Evolutionary conservation across 2,329 filamentous ascomycete species (phyloP), one percentile per base, ranked within the genome.

Genomic region (Fusarium sp.): DNA sequence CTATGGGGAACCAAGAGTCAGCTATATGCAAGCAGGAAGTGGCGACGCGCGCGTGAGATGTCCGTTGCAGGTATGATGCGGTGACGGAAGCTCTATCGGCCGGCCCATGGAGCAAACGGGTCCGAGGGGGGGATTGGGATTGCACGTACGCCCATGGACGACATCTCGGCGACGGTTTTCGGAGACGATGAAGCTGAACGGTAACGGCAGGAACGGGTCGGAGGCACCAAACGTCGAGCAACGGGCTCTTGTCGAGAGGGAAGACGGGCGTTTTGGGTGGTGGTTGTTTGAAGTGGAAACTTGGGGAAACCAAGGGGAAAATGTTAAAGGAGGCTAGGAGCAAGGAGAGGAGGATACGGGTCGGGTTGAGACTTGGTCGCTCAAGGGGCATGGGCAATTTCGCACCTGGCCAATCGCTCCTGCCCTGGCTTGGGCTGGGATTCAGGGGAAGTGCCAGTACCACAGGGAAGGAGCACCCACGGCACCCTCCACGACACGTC

Each of bases 1-100:
- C 92, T 94, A 84, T 72, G 79, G 58, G 29, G 59, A 66, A 64
- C 27, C 31, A 66, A 65, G 58, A 62, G 77, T 83, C 66, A 83
- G 80, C 75, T 67, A 69, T 49, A 36, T 72, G 63, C n/a, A 72
- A 63, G 53, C 69, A 68, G 40, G 10, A 69, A 27, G 46, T 46
- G 49, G 55, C 29, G 64, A 60, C 35, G 62, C 64, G 66, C 71
- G 77, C 61, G 64, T 64, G 57, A 76, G 70, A 55, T 22, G 69
- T 53, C 67, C 63, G 59, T 33, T 64, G 53, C 33, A 66, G 42
- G 59, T 56, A 66, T 67, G 31, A 72, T 70, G 70, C 63, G 63
- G 70, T 65, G 64, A 68, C 63, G 69, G 70, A 67, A 79, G 77
- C 77, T 79, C 71, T 66, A 74, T 75, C 65, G 64, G 67, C 69